Conservation (phyloP, 2,329 filamentous ascomycete genomes). For the Exophiala sideris region DNA sequence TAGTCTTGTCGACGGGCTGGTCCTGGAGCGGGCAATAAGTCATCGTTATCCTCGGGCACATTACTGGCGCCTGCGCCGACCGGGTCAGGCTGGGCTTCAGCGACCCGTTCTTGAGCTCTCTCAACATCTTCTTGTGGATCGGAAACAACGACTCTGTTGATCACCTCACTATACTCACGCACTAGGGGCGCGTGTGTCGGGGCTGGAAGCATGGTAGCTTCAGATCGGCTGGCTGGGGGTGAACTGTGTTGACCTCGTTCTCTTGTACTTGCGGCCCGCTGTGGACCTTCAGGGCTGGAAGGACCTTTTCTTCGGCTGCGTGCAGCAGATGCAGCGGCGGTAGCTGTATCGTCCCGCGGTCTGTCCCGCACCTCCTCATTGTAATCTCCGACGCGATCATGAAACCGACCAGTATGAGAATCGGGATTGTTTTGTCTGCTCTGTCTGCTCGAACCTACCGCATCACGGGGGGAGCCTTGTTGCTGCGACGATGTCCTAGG, state of each 20-base stretch:
- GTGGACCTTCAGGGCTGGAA: constrained; percentile 46
- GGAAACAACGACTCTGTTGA: constrained; percentile 73
- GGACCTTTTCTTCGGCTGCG: constrained; percentile 48
- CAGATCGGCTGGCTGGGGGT: constrained; percentile 32
- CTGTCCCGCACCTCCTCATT: constrained; percentile 43
- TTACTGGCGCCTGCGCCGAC: constrained; percentile 49
- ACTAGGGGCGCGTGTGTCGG: constrained; percentile 60
- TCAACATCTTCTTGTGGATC: constrained; percentile 71
- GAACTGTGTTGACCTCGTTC: constrained; percentile 38
- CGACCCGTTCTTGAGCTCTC: constrained; percentile 66
- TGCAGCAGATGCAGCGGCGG: constrained; percentile 34
- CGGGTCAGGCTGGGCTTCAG: constrained; percentile 51
- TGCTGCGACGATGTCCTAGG: constrained; percentile 78
- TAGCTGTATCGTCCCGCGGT: constrained; percentile 33
- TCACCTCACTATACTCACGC: constrained; percentile 73
- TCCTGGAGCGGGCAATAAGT: constrained; percentile 31
- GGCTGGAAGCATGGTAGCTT: constrained; percentile 51
- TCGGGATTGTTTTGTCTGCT: constrained; percentile 34
- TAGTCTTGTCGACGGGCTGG: constrained; percentile 55
- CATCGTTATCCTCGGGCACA: constrained; percentile 39
- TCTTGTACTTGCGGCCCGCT: constrained; percentile 41
- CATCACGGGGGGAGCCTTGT: constrained; percentile 37
- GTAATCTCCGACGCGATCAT: constrained; percentile 39
- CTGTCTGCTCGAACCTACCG: constrained; percentile 40
- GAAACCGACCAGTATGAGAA: constrained; percentile 33